Base-by-base conservation (phyloP, 345 rosid species). In the Arabidopsis arenosa region DNA sequence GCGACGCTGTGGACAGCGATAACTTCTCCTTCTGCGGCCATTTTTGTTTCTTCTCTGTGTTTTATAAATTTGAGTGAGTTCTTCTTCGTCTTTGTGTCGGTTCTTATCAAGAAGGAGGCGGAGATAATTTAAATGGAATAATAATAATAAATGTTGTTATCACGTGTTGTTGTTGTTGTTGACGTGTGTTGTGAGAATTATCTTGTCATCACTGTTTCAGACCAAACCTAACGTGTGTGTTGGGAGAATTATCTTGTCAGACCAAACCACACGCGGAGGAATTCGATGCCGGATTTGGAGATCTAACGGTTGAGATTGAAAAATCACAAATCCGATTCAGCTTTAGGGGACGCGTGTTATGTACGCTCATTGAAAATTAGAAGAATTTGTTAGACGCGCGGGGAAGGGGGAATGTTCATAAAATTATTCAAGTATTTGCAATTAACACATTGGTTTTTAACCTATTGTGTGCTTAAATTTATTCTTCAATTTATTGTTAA, bases 21-120 rank as follows among this genome's bases (percentile, higher is more conserved):
- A 17, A 89, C 88, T 72, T 85, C 88, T 76, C 91, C 90, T 74
- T 82, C 84, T 15, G 66, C 86, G 28, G 89, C 91, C 88, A 83
- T 82, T 65, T 57, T n/a, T n/a, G n/a, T 49, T 14, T 56, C 17
- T 37, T 17, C 5, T 45, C 30, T 54, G 57, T 45, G 37, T 67
- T 58, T 10, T 44, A 1, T 28, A 41, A 49, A 6, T 53, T 23
- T 37, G 33, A 37, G n/a, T 75, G 69, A 61, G 30, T 33, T 36
- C 17, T 54, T 37, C 47, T 66, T 56, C n/a, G 59, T 33, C 49
- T 53, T 2, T 0, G 61, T 9, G 43, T 17, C 75, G 70, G 56
- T 33, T 71, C 49, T 77, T 77, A 70, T 71, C 11, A n/a, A n/a
- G 1, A 18, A 47, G n/a, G 54, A 39, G 39, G 56, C n/a, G 53